Percentiles rank a stretch among this genome's conserved stretches.
phyloP scores from a whole-genome alignment of 805 yeast species.

The Yarrowia keelungensis region DNA sequence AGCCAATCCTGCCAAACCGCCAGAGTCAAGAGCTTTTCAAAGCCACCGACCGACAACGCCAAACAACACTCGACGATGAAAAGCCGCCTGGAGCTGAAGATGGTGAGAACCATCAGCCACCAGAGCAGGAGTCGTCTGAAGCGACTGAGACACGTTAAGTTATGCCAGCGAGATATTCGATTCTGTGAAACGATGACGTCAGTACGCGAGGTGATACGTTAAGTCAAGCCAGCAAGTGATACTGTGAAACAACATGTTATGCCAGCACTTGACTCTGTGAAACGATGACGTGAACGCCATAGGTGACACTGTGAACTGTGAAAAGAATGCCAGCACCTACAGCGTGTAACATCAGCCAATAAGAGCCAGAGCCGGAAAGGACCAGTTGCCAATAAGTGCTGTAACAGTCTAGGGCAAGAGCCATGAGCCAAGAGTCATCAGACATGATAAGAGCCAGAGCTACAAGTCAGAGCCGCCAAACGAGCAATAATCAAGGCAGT shows the following conservation, averaged over 20 bases:
- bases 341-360: neutral
- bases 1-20: neutral
- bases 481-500: neutral
- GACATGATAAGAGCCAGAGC: too few species aligned
- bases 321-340: slow-evolving; percentile 3
- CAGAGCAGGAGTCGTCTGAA: neutral
- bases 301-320: slow-evolving; percentile 5
- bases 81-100: slow-evolving; percentile 5
- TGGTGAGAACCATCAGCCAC: slow-evolving; percentile 2
- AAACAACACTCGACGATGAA: neutral
- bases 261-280: neutral
- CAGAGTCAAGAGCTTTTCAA: neutral
- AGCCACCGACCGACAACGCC: slow-evolving; percentile 3
- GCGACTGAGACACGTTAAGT: neutral
- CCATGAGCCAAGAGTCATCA: neutral
- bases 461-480: too few species aligned
- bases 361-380: neutral
- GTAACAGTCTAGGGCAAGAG: neutral
- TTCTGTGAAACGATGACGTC: slow-evolving; percentile 1
- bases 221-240: neutral
- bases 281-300: neutral
- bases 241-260: too few species aligned
- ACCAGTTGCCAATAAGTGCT: neutral
- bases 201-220: neutral
- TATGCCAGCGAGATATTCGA: neutral